Evolutionary conservation across 2,329 filamentous ascomycete genomes (phyloP).

Genomic region (Xylariaceae sp.): DNA sequence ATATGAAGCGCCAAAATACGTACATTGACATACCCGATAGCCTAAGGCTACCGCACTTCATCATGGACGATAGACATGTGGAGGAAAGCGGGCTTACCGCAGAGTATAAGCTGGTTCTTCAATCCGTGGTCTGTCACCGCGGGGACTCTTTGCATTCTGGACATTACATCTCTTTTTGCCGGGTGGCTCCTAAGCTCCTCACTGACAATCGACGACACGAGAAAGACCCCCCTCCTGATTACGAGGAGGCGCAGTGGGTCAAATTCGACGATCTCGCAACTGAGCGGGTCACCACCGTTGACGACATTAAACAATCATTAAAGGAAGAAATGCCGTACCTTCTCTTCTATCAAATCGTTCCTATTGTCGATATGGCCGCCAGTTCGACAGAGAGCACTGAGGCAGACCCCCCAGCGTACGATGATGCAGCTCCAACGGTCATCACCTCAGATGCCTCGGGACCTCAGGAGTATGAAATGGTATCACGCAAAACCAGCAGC

Average conservation of each 20-base stretch:
- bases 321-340: slow-evolving; percentile 92
- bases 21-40: slow-evolving; percentile 86
- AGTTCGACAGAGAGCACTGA: slow-evolving; percentile 55
- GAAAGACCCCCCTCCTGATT: slow-evolving; percentile 65
- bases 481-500: slow-evolving; percentile 48
- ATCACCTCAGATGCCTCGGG: slow-evolving; percentile 41
- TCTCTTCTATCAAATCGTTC: slow-evolving; percentile 92
- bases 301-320: slow-evolving; percentile 77
- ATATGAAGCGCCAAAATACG: slow-evolving; percentile 75
- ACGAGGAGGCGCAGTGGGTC: slow-evolving; percentile 81
- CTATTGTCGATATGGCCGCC: slow-evolving; percentile 72
- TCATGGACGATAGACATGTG: slow-evolving; percentile 75
- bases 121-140: slow-evolving; percentile 91
- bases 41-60: slow-evolving; percentile 87
- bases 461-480: slow-evolving; percentile 36
- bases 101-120: slow-evolving; percentile 92
- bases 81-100: slow-evolving; percentile 71
- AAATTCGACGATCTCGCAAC: slow-evolving; percentile 85
- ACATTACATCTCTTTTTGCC: slow-evolving; percentile 87
- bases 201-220: slow-evolving; percentile 64
- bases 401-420: slow-evolving; percentile 64
- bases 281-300: slow-evolving; percentile 73
- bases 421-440: slow-evolving; percentile 54
- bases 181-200: slow-evolving; percentile 70
- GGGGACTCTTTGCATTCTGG: slow-evolving; percentile 85